Evolutionary conservation across 495 filamentous ascomycete species (phyloP).

Genomic region (Penicillium antarcticum): DNA sequence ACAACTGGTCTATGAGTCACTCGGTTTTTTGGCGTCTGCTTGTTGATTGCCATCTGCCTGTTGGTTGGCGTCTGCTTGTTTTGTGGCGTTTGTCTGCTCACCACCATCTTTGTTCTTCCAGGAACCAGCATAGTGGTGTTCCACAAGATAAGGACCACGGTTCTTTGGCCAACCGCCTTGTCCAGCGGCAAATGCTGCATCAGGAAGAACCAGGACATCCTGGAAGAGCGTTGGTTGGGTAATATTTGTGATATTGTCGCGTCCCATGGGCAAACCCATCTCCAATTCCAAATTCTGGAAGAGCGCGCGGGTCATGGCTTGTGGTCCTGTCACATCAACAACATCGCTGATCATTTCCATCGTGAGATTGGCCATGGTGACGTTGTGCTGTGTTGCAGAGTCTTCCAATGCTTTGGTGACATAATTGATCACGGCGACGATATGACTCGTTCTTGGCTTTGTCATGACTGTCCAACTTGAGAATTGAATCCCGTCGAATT

Average conservation of each 20-base stretch:
- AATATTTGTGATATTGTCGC: slow-evolving; percentile 18
- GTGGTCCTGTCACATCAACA: slow-evolving; percentile 21
- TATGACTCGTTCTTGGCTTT: slow-evolving; percentile 20
- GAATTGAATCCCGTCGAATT: slow-evolving; percentile 39
- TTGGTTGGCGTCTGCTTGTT: no score
- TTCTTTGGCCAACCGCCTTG: slow-evolving; percentile 14
- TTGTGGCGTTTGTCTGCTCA: neutral
- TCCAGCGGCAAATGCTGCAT: slow-evolving; percentile 24
- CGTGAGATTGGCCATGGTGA: slow-evolving; percentile 1
- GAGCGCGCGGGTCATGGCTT: slow-evolving; percentile 12
- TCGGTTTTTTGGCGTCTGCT: no score
- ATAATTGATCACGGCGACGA: slow-evolving; percentile 17
- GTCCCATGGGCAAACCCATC: slow-evolving; percentile 13
- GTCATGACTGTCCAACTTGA: slow-evolving; percentile 39
- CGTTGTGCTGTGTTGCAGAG: neutral
- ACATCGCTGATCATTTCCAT: slow-evolving; percentile 16
- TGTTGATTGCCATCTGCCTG: no score
- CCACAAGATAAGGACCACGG: slow-evolving; percentile 20
- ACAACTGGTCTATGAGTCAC: no score
- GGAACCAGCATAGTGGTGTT: slow-evolving; percentile 29
- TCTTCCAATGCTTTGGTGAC: slow-evolving; percentile 11
- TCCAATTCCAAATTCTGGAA: slow-evolving; percentile 8
- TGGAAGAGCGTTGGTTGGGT: slow-evolving; percentile 17
- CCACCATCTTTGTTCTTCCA: slow-evolving; percentile 25
- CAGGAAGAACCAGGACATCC: slow-evolving; percentile 26